Evolutionary conservation across 139 green algal genomes (phyloP).

Genomic region (Edaphochlamys debaryana): DNA sequence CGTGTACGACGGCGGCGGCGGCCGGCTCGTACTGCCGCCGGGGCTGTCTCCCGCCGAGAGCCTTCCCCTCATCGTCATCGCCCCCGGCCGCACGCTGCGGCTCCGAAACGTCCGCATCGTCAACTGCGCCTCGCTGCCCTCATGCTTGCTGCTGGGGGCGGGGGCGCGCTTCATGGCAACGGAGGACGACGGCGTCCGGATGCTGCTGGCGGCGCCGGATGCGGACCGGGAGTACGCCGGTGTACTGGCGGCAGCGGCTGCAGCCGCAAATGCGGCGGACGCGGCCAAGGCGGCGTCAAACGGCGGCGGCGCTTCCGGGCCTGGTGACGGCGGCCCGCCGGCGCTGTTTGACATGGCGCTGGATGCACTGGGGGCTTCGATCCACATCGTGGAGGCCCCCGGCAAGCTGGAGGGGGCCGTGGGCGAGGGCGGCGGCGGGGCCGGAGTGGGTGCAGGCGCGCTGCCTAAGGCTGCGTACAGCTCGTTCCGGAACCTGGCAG

Average conservation of each 20-base stretch:
- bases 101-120: constrained; percentile 86
- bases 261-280: neutral
- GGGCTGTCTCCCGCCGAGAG: constrained; percentile 63
- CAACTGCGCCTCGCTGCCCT: constrained; percentile 73
- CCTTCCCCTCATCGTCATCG: constrained; percentile 90
- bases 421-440: neutral
- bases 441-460: neutral
- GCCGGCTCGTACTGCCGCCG: constrained; percentile 71
- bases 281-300: neutral
- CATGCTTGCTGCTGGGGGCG: constrained; percentile 74
- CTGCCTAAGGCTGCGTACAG: constrained; percentile 12
- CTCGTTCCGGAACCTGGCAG: neutral
- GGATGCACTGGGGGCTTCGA: constrained; percentile 20
- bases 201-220: constrained; percentile 40
- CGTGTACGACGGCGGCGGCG: constrained; percentile 80
- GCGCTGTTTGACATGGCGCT: constrained; percentile 38
- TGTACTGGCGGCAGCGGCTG: neutral
- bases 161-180: constrained; percentile 60
- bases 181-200: constrained; percentile 56
- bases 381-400: constrained; percentile 47
- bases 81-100: constrained; percentile 70
- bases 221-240: neutral
- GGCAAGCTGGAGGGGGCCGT: neutral
- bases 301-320: too few species aligned
- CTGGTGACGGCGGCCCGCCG: neutral